Base-by-base conservation (phyloP, 805 yeast genomes). In the Clavispora santaluciae region DNA sequence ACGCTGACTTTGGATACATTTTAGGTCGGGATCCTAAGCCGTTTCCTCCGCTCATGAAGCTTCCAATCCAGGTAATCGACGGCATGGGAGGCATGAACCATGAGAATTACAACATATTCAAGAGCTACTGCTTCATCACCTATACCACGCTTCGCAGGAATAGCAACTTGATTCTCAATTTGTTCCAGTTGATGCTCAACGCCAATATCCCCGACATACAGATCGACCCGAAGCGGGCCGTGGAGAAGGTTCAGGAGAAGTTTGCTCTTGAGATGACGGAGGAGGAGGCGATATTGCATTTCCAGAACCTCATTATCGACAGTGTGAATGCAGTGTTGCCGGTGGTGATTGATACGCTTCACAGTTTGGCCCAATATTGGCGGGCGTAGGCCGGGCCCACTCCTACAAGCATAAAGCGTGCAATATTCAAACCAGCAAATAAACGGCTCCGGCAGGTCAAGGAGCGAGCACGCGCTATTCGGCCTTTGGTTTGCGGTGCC, bases 11-110 rank as follows among this genome's bases (percentile, higher is more conserved):
- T 61, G 99, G 99, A 1, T 93, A 93, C 56, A 91, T 93, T 37
- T 67, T 93, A 40, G 99, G 99, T 0, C 82, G 90, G 39, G 99
- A 93, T 60, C 99, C 99, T 2, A 93, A 93, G 60, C 98, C 98
- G 11, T 93, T 93, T 64, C 98, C 99, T 11, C 99, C 99, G 1
- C 72, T 91, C 65, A 93, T 93, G 97, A 93, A 93, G 57, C 68
- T 93, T 28, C 99, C 99, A 0, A 93, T 93, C 31, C 99, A 93
- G 62, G 84, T 93, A 13, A 86, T 93, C 31, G 99, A 93, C 50
- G 98, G 97, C 0, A 93, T 93, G 88, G 99, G 99, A 2, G 99
- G 98, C 1, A 75, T 87, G 38, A 74, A 76, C 46, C 88, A 91
- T 38, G 85, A 83, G 33, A 90, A 91, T 59, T 93, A 86, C 61